Evolutionary conservation across 2,329 filamentous ascomycete genomes (phyloP).

Genomic region (Talaromyces piceae): DNA sequence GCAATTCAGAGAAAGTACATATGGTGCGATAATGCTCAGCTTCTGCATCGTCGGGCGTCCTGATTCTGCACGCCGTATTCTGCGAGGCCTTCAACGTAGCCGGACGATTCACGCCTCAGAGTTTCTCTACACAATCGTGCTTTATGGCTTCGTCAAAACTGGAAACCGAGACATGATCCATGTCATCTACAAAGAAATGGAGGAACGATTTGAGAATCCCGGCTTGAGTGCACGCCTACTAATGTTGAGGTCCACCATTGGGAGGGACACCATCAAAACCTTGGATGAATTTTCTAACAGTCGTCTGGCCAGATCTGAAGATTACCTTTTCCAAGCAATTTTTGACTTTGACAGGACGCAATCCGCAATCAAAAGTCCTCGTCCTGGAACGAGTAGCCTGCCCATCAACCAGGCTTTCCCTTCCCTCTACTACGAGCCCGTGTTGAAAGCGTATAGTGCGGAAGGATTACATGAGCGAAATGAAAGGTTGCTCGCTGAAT

Average conservation of each 20-base stretch:
- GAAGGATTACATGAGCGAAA: slow-evolving; percentile 42
- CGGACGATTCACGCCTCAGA: slow-evolving; percentile 32
- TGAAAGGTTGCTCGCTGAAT: slow-evolving; percentile 50
- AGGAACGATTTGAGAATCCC: slow-evolving; percentile 26
- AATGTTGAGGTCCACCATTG: slow-evolving; percentile 27
- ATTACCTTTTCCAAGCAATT: slow-evolving; percentile 31
- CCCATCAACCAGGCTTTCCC: slow-evolving; percentile 38
- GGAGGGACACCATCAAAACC: slow-evolving; percentile 22
- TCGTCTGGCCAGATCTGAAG: slow-evolving; percentile 28
- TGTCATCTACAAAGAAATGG: slow-evolving; percentile 40
- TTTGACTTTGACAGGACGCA: slow-evolving; percentile 32
- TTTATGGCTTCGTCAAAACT: slow-evolving; percentile 44
- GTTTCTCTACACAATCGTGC: slow-evolving; percentile 41
- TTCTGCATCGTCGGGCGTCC: slow-evolving; percentile 48
- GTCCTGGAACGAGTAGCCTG: slow-evolving; percentile 24
- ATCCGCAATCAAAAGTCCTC: slow-evolving; percentile 38
- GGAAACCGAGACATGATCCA: slow-evolving; percentile 43
- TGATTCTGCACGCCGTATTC: slow-evolving; percentile 48
- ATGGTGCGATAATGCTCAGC: slow-evolving; percentile 54
- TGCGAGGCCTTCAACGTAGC: slow-evolving; percentile 32
- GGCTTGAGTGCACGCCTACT: slow-evolving; percentile 29
- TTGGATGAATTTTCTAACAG: slow-evolving; percentile 10
- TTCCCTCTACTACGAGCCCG: slow-evolving; percentile 46
- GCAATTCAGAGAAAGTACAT: slow-evolving; percentile 50
- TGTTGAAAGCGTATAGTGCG: slow-evolving; percentile 50